Percentiles rank a stretch among this genome's conserved stretches.
Evolutionary conservation across 2,329 filamentous ascomycete genomes (phyloP).

Genomic region (Trichothecium sympodiale): DNA sequence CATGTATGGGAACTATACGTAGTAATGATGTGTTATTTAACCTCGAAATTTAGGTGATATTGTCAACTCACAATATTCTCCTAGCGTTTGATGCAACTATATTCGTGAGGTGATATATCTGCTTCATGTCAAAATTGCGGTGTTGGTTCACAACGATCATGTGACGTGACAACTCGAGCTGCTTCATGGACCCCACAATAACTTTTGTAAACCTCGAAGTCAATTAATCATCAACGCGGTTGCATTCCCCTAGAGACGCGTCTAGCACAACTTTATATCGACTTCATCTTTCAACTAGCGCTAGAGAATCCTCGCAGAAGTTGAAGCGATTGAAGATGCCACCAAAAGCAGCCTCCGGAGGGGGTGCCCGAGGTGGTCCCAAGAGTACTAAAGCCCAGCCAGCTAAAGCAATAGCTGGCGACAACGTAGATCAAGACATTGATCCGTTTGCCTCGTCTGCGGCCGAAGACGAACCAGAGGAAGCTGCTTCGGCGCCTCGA

Average conservation of each 20-base stretch:
- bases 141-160: background rate
- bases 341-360: conserved; percentile 25
- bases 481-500: conserved; percentile 5
- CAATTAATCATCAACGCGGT: background rate
- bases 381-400: conserved; percentile 12
- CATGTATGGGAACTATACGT: too few relatives aligned
- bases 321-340: conserved; percentile 23
- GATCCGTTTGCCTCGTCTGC: conserved; percentile 25
- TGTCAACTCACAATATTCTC: too few relatives aligned
- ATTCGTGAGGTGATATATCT: too few relatives aligned
- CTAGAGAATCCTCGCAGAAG: background rate
- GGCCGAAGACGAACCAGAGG: conserved; percentile 12
- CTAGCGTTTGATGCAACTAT: too few relatives aligned
- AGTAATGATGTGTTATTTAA: too few relatives aligned
- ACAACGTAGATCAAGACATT: conserved; percentile 14
- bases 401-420: conserved; percentile 8
- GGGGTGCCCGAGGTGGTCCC: conserved; percentile 22
- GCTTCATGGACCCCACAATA: too few relatives aligned
- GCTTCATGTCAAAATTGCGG: too few relatives aligned
- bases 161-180: background rate
- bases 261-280: background rate
- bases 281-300: background rate
- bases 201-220: too few relatives aligned
- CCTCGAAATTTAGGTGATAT: too few relatives aligned
- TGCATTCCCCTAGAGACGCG: background rate